Evolutionary conservation across 371 early-diverging fungal genomes (phyloP).

Genomic region (Mucor sp.): DNA sequence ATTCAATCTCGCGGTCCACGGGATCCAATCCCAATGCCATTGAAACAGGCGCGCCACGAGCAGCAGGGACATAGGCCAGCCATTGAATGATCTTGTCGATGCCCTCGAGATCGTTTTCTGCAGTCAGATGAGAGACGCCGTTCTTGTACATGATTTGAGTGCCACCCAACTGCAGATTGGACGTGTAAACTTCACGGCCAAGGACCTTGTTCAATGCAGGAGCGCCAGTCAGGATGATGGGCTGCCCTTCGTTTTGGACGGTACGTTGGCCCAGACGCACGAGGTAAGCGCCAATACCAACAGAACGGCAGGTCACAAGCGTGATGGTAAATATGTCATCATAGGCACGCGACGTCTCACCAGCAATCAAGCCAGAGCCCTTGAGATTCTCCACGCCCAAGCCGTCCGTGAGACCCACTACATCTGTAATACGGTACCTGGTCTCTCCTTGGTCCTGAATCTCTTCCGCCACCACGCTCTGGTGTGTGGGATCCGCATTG

Average conservation of each 20-base stretch:
- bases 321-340: constrained; percentile 97
- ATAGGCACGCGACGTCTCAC: constrained; percentile 95
- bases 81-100: constrained; percentile 93
- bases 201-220: constrained; percentile 98
- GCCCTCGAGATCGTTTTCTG: constrained; percentile 93
- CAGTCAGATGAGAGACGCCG: constrained; percentile 96
- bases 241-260: constrained; percentile 96
- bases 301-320: constrained; percentile 96
- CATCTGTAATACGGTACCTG: constrained; percentile 84
- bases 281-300: constrained; percentile 99
- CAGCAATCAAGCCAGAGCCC: constrained; percentile 98
- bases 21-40: constrained; percentile 62
- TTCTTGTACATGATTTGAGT: constrained; percentile 99
- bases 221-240: constrained; percentile 99
- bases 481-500: constrained; percentile 53
- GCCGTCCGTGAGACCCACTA: constrained; percentile 90
- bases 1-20: constrained; percentile 75
- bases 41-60: constrained; percentile 65
- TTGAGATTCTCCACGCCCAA: constrained; percentile 99
- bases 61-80: constrained; percentile 89
- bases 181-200: constrained; percentile 97
- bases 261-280: constrained; percentile 98
- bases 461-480: constrained; percentile 66
- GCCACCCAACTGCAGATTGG: constrained; percentile 98
- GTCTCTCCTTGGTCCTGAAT: constrained; percentile 74